These are phyloP conservation scores for Cladosporium sp. DNA, from an alignment of 2,329 filamentous ascomycete species.

Conservation along the genomic window DNA sequence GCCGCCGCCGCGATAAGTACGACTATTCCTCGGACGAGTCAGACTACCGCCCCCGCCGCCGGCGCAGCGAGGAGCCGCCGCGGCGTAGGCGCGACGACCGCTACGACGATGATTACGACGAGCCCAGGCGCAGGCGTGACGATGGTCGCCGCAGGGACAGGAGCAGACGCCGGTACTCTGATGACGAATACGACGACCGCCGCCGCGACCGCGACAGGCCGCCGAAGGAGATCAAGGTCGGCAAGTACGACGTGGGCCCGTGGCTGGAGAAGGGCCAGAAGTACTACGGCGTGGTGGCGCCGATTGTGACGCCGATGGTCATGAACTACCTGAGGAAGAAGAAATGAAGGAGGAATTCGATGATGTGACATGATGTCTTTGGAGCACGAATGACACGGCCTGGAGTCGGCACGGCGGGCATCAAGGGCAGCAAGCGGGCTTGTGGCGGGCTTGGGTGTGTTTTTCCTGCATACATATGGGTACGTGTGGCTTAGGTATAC, in stretches of 20 bases:
- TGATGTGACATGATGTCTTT: too few species aligned
- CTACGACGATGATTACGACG: conserved; percentile 14
- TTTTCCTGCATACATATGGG: not conserved
- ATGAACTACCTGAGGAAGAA: conserved; percentile 25
- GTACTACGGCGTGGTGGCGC: conserved; percentile 27
- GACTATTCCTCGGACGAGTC: conserved; percentile 18
- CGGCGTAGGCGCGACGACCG: conserved; percentile 15
- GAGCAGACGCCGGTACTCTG: conserved; percentile 9
- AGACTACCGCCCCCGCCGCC: conserved; percentile 18
- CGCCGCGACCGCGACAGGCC: conserved; percentile 17
- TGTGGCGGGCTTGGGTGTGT: not conserved
- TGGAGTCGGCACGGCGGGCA: too few species aligned
- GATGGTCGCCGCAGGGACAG: conserved; percentile 13
- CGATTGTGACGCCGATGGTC: conserved; percentile 27
- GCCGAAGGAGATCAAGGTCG: conserved; percentile 27
- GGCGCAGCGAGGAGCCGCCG: conserved; percentile 13
- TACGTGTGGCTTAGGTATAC: not conserved
- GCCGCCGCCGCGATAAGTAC: conserved; percentile 16
- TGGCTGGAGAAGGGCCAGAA: conserved; percentile 29
- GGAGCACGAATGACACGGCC: too few species aligned
- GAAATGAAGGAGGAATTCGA: conserved; percentile 4
- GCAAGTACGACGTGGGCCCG: conserved; percentile 28
- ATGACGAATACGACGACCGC: conserved; percentile 14
- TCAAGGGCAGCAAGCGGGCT: not conserved
- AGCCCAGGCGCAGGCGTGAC: conserved; percentile 15